These are phyloP conservation scores for Calonectria hawksworthii DNA, from an alignment of 2,329 filamentous ascomycete species.

Conservation along the genomic window DNA sequence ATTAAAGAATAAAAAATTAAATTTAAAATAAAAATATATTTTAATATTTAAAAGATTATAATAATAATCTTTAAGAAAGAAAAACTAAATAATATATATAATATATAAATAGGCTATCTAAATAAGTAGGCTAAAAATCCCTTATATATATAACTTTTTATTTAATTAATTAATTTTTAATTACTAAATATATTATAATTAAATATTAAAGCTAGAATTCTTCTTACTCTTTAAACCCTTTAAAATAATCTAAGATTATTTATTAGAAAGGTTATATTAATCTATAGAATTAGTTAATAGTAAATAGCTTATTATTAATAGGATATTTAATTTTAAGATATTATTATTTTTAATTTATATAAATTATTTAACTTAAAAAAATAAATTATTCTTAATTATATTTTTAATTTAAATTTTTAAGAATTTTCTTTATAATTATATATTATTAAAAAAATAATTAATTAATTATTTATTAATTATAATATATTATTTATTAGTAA, in stretches of 20 bases:
- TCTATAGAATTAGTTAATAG: not conserved
- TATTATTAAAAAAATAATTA: constrained; percentile 27
- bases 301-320: not conserved
- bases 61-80: not conserved
- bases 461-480: constrained; percentile 38
- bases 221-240: constrained; percentile 10
- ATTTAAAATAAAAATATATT: no score
- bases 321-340: constrained; percentile 3
- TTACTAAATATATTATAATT: not conserved
- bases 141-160: not conserved
- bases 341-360: constrained; percentile 23
- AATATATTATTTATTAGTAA: constrained; percentile 37
- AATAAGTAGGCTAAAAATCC: no score
- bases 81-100: not conserved
- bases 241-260: constrained; percentile 12
- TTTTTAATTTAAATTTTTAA: constrained; percentile 32
- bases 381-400: constrained; percentile 34
- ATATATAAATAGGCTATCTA: not conserved
- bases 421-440: constrained; percentile 36
- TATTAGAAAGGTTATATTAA: not conserved
- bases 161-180: constrained; percentile 13
- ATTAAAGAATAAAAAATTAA: no score
- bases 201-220: not conserved
- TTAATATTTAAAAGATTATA: no score
- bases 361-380: constrained; percentile 34